Evolutionary conservation across 2,329 filamentous ascomycete species (phyloP), one percentile per base, ranked within the genome.

Genomic region (Aspergillus sp.): DNA sequence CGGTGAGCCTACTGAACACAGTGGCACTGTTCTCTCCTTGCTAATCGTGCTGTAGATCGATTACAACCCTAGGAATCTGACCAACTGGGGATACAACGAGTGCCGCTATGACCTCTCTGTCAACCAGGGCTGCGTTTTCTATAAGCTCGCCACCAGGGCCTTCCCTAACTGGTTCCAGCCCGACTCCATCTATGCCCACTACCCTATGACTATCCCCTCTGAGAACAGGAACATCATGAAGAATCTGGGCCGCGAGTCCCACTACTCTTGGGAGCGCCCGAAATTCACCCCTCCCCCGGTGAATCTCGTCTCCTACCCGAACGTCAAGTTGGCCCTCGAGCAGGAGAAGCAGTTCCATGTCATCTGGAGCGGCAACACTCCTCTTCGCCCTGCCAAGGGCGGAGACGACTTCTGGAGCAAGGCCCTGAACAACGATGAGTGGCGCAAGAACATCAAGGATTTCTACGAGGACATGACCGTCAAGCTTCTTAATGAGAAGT

Each of bases 11-110:
- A 9, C 10, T 11, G 26, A 11, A 30, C 8, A 8, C 10, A 30
- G 26, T 30, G 26, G 26, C 8, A 30, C 26, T 9, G 8, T 7
- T 30, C 26, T 30, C 8, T 8, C 10, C 3, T 30, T 30, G 26
- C 26, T 30, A 30, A 30, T 30, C 9, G 26, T 30, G 26, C 9
- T 30, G 26, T 30, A 66, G 65, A 56, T 79, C n/a, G 89, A 93
- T 68, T 92, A 88, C 67, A 83, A 86, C 59, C 82, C 89, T 0
- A 81, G 83, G 8, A 83, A 85, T 60, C 72, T 95, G 44, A 95
- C 90, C 1, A 91, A 90, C 72, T 95, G 89, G 89, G 90, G 90
- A 17, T 93, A 83, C 74, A 83, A 84, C 50, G 87, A 90, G 65
- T 87, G 82, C 3, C 79, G 88, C 17, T 89, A 86, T 51, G 88